A percentile compares a stretch with the other conserved stretches of the same genome.
Conservation (phyloP, 2,329 filamentous ascomycete genomes). For the Coniosporium tulheliwenetii region DNA sequence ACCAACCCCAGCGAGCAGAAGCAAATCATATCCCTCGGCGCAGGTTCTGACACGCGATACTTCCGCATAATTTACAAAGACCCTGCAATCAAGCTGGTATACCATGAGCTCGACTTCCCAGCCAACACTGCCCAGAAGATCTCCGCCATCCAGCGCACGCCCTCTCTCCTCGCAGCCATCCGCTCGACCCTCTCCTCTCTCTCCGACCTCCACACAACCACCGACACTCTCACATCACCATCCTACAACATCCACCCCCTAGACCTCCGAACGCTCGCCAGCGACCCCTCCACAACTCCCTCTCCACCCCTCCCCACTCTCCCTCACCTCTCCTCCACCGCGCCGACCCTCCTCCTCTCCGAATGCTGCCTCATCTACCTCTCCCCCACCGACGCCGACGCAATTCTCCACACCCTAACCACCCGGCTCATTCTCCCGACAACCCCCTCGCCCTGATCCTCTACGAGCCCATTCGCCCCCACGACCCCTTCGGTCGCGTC, state of each 20-base stretch:
- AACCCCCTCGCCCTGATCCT: slow-evolving; percentile 49
- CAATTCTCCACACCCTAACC: slow-evolving; percentile 36
- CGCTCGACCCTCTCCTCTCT: slow-evolving; percentile 1
- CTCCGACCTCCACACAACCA: slow-evolving; percentile 19
- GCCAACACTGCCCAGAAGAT: slow-evolving; percentile 56
- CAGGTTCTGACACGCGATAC: slow-evolving; percentile 81
- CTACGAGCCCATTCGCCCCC: slow-evolving; percentile 77
- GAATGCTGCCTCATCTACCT: slow-evolving; percentile 96
- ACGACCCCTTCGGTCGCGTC: slow-evolving; percentile 75
- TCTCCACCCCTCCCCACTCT: slow-evolving; percentile 13
- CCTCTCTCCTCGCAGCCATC: slow-evolving; percentile 12
- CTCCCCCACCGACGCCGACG: slow-evolving; percentile 43
- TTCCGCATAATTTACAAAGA: slow-evolving; percentile 52
- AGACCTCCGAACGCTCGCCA: slow-evolving; percentile 50
- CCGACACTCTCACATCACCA: slow-evolving; percentile 27
- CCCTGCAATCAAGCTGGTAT: slow-evolving; percentile 38
- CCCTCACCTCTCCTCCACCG: slow-evolving; percentile 31
- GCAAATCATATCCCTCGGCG: slow-evolving; percentile 85
- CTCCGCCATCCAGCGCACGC: slow-evolving; percentile 16
- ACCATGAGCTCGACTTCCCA: slow-evolving; percentile 88
- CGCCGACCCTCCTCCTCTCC: slow-evolving; percentile 76
- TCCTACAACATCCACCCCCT: slow-evolving; percentile 40
- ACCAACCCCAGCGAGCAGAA: slow-evolving; percentile 24
- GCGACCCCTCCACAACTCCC: slow-evolving; percentile 5
- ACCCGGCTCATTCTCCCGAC: slow-evolving; percentile 21